A percentile compares a stretch with the other conserved stretches of the same genome.
Conservation (phyloP, 495 filamentous ascomycete species). For the Parathielavia appendiculata region DNA sequence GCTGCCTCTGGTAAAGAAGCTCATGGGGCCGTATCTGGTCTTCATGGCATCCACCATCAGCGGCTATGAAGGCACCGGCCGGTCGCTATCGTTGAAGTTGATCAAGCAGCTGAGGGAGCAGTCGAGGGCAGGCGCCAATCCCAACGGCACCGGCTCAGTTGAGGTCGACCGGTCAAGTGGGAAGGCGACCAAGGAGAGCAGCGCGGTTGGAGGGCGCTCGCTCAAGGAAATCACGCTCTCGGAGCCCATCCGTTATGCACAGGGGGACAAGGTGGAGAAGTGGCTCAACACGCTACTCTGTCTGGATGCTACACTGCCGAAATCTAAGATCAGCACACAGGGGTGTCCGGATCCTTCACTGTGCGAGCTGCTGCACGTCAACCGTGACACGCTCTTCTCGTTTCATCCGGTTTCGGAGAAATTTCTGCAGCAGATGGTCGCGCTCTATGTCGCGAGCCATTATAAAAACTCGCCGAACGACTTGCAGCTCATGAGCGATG, state of each 20-base stretch:
- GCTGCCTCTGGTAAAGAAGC: slow-evolving; percentile 81
- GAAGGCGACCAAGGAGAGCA: slow-evolving; percentile 58
- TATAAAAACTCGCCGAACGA: slow-evolving; percentile 99
- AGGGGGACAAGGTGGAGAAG: slow-evolving; percentile 85
- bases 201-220: slow-evolving; percentile 65
- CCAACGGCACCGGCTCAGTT: slow-evolving; percentile 51
- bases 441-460: slow-evolving; percentile 94
- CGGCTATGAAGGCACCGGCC: slow-evolving; percentile 95
- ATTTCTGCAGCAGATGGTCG: slow-evolving; percentile 96
- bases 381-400: slow-evolving; percentile 95
- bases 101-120: slow-evolving; percentile 97
- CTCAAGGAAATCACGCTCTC: slow-evolving; percentile 85
- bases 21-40: slow-evolving; percentile 96
- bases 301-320: slow-evolving; percentile 81
- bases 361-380: slow-evolving; percentile 88
- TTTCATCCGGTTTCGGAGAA: slow-evolving; percentile 97
- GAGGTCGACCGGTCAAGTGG: slow-evolving; percentile 70
- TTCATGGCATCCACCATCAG: slow-evolving; percentile 99
- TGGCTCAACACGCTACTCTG: slow-evolving; percentile 96
- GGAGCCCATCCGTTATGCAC: slow-evolving; percentile 91
- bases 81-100: slow-evolving; percentile 90
- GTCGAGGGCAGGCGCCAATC: slow-evolving; percentile 54
- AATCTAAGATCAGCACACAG: slow-evolving; percentile 64
- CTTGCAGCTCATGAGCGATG: slow-evolving; percentile 95
- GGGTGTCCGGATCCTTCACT: slow-evolving; percentile 85